Base-by-base conservation (phyloP, 169 alveolate species). In the Plasmodium inui region DNA sequence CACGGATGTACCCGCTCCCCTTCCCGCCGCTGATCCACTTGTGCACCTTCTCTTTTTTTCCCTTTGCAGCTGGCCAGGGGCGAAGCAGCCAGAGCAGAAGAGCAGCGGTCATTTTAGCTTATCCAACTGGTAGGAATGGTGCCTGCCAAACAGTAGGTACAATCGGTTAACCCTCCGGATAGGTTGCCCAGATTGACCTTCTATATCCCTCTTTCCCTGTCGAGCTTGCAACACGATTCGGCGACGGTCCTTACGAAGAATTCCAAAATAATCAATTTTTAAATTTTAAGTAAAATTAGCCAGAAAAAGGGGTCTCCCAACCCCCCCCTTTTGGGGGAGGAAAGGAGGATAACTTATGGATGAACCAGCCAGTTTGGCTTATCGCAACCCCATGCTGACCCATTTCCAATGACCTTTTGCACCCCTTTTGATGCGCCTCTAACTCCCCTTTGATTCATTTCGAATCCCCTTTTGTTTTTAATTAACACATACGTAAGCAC, bases 401-500 rank as follows among this genome's bases (percentile, higher is more conserved):
- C 61, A 12, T 14, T 50, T 22, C 61, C 61, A 17, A 14, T 12
- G 61, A 50, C 61, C 61, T 46, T 50, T 50, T 14, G 0, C 9
- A n/a, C 61, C 17, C 61, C 57, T 12, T 12, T 46, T 46, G 57
- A 0, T 12, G 57, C 7, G 6, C 8, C 7, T n/a, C 57, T 46
- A 46, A 46, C 57, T 46, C n/a, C 57, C 61, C 61, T 50, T 50
- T 17, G 61, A 50, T 26, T 50, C 26, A 50, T 14, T 50, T 50
- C 61, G 61, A 50, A 12, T 26, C 61, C 19, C 32, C 10, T 1
- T 79, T 79, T 79, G 84, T 79, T 79, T 79, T 79, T 79, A 79
- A 79, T 79, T 79, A 79, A 79, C 71, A 41, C 10, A 5, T 28
- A 19, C 70, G 70, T 41, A 4, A 44, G 22, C 14, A n/a, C 7